These are phyloP conservation scores for Lobosporangium transversale DNA, from an alignment of 192 early-diverging fungal genomes.

Conservation along the genomic window DNA sequence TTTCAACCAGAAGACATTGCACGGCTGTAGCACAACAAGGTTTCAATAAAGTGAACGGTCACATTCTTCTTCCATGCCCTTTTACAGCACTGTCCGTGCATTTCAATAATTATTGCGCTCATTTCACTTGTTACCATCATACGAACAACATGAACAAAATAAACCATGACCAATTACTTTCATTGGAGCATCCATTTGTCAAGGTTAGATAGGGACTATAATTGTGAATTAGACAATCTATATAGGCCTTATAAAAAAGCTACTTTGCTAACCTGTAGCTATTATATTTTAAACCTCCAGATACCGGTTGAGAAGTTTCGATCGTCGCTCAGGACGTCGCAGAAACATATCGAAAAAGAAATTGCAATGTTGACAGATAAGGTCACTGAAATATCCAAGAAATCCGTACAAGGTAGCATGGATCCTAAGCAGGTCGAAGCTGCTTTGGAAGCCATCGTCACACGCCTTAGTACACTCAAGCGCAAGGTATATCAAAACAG, in stretches of 20 bases:
- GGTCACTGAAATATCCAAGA: conserved; percentile 59
- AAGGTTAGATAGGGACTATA: conserved; percentile 75
- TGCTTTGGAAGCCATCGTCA: conserved; percentile 72
- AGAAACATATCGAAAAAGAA: conserved; percentile 90
- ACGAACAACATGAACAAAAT: conserved; percentile 69
- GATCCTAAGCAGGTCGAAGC: conserved; percentile 62
- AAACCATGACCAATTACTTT: conserved; percentile 83
- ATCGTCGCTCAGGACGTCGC: conserved; percentile 53
- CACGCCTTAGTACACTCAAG: conserved; percentile 74
- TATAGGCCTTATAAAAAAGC: background rate
- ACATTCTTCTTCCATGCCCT: too few relatives aligned
- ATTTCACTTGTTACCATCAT: background rate
- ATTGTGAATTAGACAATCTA: background rate
- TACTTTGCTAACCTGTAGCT: too few relatives aligned
- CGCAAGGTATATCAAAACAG: conserved; percentile 75
- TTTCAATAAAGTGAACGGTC: background rate
- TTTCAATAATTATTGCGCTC: background rate
- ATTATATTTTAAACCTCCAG: too few relatives aligned
- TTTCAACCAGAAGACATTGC: conserved; percentile 69
- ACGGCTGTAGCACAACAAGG: conserved; percentile 53
- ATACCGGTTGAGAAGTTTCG: conserved; percentile 52
- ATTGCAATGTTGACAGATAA: conserved; percentile 57
- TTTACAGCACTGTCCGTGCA: background rate
- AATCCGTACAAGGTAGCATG: conserved; percentile 55
- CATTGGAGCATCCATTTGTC: conserved; percentile 93